Evolutionary conservation across 805 yeast genomes (phyloP), one percentile per base, ranked within the genome.

Genomic region (Starmerella gropengiesseri): DNA sequence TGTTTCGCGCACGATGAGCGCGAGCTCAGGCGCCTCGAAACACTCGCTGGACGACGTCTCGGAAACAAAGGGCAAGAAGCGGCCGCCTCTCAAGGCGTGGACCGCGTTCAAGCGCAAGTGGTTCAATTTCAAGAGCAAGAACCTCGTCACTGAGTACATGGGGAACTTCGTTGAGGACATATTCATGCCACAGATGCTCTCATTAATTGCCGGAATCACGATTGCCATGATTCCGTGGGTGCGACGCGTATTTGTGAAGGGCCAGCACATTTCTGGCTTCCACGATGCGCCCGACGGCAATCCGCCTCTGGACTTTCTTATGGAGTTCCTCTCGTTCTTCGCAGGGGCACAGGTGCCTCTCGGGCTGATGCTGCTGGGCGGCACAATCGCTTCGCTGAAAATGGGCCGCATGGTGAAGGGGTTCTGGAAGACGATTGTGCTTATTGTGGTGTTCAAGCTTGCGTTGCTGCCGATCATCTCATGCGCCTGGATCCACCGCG

Each of bases 341-440:
- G 95, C 95, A 0, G 75, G 75, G 21, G 95, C 95, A 0, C 75
- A 82, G 38, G 94, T 89, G 26, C 97, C 96, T 1, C 61, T 84
- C 45, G 97, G 96, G 0, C 65, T 89, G 47, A 59, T 84, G 34
- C 56, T 89, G 45, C 61, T 89, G 22, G 97, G 97, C 2, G 94
- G 89, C 14, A 85, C 95, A 2, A 75, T 89, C 31, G 81, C 95
- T 1, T 65, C 95, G 37, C 68, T 89, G 40, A 64, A 74, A 48
- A 60, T 86, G 17, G 66, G 64, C 6, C 55, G 65, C 5, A 63
- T 86, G 53, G 84, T 87, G 1, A 64, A 67, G 12, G 89, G 89
- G 1, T 78, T 82, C 52, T 67, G 74, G 57, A 63, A 74, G 53
- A 73, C 83, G 0, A 76, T 84, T 0, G 52, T 77, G 2, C 60